Evolutionary conservation across 768 basidiomycete species (phyloP).

Genomic region (Collybiopsis confluens): DNA sequence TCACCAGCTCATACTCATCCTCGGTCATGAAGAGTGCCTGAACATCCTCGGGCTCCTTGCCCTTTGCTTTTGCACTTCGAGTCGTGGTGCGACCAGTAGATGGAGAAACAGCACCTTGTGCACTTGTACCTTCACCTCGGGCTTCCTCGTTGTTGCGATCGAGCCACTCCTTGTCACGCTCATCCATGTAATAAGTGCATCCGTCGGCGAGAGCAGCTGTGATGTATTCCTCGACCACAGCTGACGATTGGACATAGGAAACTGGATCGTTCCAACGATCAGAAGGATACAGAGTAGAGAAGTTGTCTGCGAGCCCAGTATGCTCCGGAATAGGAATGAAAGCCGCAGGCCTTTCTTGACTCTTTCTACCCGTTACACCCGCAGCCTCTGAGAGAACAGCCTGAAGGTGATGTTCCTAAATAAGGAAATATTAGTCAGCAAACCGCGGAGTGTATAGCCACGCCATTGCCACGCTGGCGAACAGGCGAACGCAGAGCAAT

Average conservation of each 20-base stretch:
- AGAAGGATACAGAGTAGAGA: slow-evolving; percentile 69
- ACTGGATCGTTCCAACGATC: slow-evolving; percentile 72
- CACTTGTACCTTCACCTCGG: slow-evolving; percentile 79
- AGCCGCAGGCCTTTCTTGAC: slow-evolving; percentile 33
- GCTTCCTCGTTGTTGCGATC: slow-evolving; percentile 87
- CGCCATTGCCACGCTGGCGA: slow-evolving; percentile 30
- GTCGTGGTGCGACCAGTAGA: slow-evolving; percentile 53
- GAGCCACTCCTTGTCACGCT: slow-evolving; percentile 93
- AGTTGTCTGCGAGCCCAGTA: slow-evolving; percentile 74
- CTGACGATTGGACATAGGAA: slow-evolving; percentile 76
- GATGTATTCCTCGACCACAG: slow-evolving; percentile 78
- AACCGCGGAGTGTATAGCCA: slow-evolving; percentile 41
- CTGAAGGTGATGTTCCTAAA: slow-evolving; percentile 53
- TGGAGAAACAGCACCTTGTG: slow-evolving; percentile 61
- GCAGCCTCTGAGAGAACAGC: slow-evolving; percentile 40
- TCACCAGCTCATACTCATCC: slow-evolving; percentile 92
- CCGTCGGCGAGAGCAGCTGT: slow-evolving; percentile 62
- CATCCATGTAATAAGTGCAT: slow-evolving; percentile 92
- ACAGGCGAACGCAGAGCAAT: slow-evolving; percentile 9
- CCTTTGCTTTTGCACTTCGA: slow-evolving; percentile 74
- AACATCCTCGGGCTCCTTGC: slow-evolving; percentile 72
- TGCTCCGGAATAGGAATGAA: slow-evolving; percentile 95
- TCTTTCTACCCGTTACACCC: slow-evolving; percentile 31
- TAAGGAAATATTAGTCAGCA: slow-evolving; percentile 34
- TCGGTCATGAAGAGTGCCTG: slow-evolving; percentile 72